Base-by-base conservation (phyloP, 768 basidiomycete genomes). In the Mycena floridula region DNA sequence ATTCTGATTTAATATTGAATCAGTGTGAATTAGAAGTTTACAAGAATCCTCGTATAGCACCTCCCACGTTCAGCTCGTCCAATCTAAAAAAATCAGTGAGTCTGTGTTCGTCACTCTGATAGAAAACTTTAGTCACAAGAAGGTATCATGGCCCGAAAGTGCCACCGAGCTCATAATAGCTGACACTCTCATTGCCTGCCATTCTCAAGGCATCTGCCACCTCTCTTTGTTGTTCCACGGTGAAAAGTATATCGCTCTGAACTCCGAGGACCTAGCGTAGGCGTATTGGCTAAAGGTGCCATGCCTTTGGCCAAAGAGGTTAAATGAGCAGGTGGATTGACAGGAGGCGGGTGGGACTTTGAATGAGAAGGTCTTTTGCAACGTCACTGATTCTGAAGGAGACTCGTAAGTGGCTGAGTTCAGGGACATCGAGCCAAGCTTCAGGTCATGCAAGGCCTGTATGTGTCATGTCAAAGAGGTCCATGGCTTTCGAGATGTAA, bases 111-210 rank as follows among this genome's bases (percentile, higher is more conserved):
- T n/a, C n/a, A n/a, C n/a, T n/a, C n/a, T n/a, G n/a, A n/a, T n/a
- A n/a, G n/a, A n/a, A n/a, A n/a, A n/a, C n/a, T n/a, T n/a, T 2
- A 77, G 85, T 74, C 56, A 86, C 81, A 98, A 68, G 69, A 97
- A 97, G 18, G 93, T 97, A 65, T 99, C 95, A 58, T 99, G 95
- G 1, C 96, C 96, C 94, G 93, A 98, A n/a, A 98, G n/a, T 94
- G 7, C 95, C 94, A 22, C 95, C 95, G 2, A 98, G 76, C 65
- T 98, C 96, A 60, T 95, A 99, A 63, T 97, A 98, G 48, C 89
- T 86, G 22, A 99, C 96, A 46, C 75, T 69, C 13, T 80, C 64
- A 61, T 97, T 98, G 0, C 96, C 96, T 1, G 85, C 81, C 77
- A 91, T 78, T 48, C 90, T 78, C 50, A 99, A 65, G 20, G 94